Evolutionary conservation across 2,329 filamentous ascomycete genomes (phyloP).

Genomic region (Pseudopyricularia cyperi): DNA sequence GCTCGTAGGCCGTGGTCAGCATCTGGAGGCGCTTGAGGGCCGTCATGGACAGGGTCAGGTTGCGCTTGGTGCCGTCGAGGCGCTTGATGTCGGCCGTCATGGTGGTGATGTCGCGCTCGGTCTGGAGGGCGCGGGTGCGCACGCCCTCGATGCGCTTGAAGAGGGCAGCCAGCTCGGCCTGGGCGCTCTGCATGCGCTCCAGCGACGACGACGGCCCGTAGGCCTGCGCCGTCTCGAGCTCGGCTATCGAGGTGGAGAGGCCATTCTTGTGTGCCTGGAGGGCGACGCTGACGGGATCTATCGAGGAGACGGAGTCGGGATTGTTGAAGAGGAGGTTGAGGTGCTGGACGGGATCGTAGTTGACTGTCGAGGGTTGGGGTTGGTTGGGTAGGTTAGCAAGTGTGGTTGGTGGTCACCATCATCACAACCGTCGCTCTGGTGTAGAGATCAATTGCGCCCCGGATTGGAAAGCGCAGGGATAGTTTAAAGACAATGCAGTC

Average conservation of each 20-base stretch:
- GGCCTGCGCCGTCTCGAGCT: slow-evolving; percentile 64
- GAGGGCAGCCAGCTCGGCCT: slow-evolving; percentile 75
- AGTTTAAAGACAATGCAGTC: not conserved
- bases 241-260: slow-evolving; percentile 64
- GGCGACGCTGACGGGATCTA: slow-evolving; percentile 58
- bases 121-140: slow-evolving; percentile 75
- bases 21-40: slow-evolving; percentile 94
- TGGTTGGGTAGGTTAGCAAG: not conserved
- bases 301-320: slow-evolving; percentile 68
- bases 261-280: slow-evolving; percentile 69
- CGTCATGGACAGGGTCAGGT: slow-evolving; percentile 94
- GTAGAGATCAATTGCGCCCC: not conserved
- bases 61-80: slow-evolving; percentile 90
- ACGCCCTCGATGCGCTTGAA: slow-evolving; percentile 95
- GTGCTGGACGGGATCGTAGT: slow-evolving; percentile 65
- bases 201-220: slow-evolving; percentile 79
- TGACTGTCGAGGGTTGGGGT: slow-evolving; percentile 2
- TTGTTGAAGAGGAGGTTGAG: slow-evolving; percentile 90
- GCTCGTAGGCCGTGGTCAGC: slow-evolving; percentile 98
- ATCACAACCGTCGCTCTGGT: too few species aligned
- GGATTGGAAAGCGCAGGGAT: not conserved
- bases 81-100: slow-evolving; percentile 99
- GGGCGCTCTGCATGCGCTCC: slow-evolving; percentile 80
- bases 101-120: slow-evolving; percentile 88
- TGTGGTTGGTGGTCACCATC: too few species aligned